Evolutionary conservation across 768 basidiomycete species (phyloP).

Genomic region (Boletus rubescentipes): DNA sequence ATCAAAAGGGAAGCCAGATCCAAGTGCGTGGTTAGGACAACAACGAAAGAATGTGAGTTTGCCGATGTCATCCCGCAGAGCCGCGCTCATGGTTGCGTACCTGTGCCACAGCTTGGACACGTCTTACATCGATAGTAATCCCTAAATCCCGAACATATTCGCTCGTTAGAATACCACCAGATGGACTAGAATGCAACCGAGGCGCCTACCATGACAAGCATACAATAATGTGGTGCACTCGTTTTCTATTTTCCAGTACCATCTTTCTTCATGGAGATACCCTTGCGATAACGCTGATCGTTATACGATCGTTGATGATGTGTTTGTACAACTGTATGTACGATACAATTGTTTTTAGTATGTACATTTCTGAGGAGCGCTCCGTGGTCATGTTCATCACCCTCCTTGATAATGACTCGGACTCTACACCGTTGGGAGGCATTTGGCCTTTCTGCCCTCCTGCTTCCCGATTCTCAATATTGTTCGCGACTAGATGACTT

Average conservation of each 20-base stretch:
- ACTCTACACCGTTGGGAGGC: neutral
- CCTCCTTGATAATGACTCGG: neutral
- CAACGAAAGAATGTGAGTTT: constrained; percentile 52
- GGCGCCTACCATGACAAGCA: no score
- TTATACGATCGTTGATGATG: neutral
- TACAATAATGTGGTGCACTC: neutral
- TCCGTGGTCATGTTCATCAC: no score
- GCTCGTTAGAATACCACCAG: no score
- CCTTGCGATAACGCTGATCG: constrained; percentile 9
- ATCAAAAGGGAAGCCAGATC: constrained; percentile 45
- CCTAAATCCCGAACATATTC: no score
- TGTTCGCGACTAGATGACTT: constrained; percentile 4
- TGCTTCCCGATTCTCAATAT: neutral
- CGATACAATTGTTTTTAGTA: constrained; percentile 3
- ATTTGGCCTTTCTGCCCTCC: neutral
- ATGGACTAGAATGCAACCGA: no score
- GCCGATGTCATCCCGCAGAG: neutral
- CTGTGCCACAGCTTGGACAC: constrained; percentile 27
- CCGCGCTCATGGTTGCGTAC: constrained; percentile 1
- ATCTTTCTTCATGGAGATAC: constrained; percentile 9
- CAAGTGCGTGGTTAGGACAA: constrained; percentile 68
- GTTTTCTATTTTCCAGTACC: neutral
- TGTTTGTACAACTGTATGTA: constrained; percentile 4
- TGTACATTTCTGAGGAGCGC: neutral
- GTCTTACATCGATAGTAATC: constrained; percentile 28